phyloP scores from a whole-genome alignment of 2,329 filamentous ascomycete species.

The Raffaelea arxii region DNA sequence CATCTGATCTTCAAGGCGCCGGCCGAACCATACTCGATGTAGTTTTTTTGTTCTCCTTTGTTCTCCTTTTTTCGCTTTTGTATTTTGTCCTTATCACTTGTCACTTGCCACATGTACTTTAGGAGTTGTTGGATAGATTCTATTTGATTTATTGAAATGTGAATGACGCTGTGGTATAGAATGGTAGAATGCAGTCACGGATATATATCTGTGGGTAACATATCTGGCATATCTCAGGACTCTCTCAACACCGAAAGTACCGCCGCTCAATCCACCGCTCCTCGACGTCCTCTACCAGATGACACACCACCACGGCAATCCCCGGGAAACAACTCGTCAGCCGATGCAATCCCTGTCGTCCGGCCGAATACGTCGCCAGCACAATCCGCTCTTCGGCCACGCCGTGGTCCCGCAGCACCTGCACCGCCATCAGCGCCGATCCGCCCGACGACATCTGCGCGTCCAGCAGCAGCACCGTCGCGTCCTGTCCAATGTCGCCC shows the following conservation, averaged over 20 bases:
- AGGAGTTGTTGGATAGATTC: too few relatives aligned
- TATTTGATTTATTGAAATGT: too few relatives aligned
- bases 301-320: constrained; percentile 77
- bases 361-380: constrained; percentile 86
- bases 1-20: constrained; percentile 70
- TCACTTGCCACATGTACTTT: too few relatives aligned
- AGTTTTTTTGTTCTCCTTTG: not conserved
- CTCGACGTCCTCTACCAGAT: constrained; percentile 72
- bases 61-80: not conserved
- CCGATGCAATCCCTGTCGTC: constrained; percentile 72
- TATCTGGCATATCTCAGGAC: not conserved
- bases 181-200: too few relatives aligned
- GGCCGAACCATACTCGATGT: constrained; percentile 46
- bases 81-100: too few relatives aligned
- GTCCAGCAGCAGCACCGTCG: constrained; percentile 72
- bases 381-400: constrained; percentile 78
- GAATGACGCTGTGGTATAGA: too few relatives aligned
- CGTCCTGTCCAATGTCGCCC: constrained; percentile 60
- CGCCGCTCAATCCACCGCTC: constrained; percentile 81
- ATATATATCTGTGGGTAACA: not conserved
- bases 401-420: constrained; percentile 90
- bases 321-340: constrained; percentile 82
- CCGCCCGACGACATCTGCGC: constrained; percentile 93
- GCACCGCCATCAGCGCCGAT: constrained; percentile 80
- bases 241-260: constrained; percentile 72